Base-by-base conservation (phyloP, 2,329 filamentous ascomycete species). In the Fusarium chuoi region DNA sequence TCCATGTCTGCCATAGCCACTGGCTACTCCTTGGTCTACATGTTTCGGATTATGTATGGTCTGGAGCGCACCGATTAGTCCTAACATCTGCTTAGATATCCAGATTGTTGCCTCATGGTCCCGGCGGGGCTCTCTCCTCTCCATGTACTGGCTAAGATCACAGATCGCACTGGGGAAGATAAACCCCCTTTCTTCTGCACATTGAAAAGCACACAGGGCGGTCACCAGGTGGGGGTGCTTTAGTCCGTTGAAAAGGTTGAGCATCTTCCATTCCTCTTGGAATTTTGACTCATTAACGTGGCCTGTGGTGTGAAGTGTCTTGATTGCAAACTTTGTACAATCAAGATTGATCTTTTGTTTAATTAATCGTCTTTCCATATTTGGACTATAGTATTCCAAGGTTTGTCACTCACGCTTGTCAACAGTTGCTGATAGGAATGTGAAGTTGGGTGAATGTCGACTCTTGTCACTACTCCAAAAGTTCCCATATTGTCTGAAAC, bases 331-430 rank as follows among this genome's bases (percentile, higher is more conserved):
- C 0, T 20, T 28, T 28, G 13, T 46, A 46, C 44, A 22, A 10
- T 22, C 44, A 4, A 46, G 18, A 0, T 15, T 46, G 24, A 46
- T 15, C 13, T 20, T 28, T 46, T 22, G 24, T 9, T 46, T 22
- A 24, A 4, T 3, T 4, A 2, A 46, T 46, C 8, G 22, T 18
- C 44, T 46, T 46, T 12, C 5, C 0, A 1, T 10, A 6, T 10
- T 12, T 13, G 12, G 17, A 26, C 20, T 1, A 24, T 1, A 7
- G 7, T 42, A 4, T 26, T 14, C 14, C 5, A 45, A 10, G 2
- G 5, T 20, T 26, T 17, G 4, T 9, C 7, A 46, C 44, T 46
- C 8, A 46, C 24, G 22, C 44, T 28, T 0, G 6, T 7, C 6
- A 28, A 28, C 2, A 46, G 44, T 18, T 46, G 7, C 20, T 28